Evolutionary conservation across 257 asterid genomes (phyloP).

Genomic region (Fraxinus cuspidata): DNA sequence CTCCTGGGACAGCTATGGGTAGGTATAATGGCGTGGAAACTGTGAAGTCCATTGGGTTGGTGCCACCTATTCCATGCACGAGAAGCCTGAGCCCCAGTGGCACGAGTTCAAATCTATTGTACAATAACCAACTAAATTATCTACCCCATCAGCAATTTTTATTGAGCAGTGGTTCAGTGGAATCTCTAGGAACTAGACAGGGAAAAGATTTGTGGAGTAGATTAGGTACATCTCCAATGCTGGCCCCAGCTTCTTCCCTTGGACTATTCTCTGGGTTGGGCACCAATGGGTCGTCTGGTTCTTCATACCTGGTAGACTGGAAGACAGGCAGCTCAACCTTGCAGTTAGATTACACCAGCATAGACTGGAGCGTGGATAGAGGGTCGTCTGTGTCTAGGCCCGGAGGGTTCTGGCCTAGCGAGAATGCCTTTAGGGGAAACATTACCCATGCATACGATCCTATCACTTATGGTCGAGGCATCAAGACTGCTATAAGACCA

Average conservation of each 20-base stretch:
- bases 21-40: constrained; percentile 42
- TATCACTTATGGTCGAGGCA: constrained; percentile 46
- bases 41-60: constrained; percentile 40
- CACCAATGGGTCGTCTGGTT: constrained; percentile 39
- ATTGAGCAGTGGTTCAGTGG: constrained; percentile 34
- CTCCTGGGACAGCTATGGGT: constrained; percentile 41
- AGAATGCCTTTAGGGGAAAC: constrained; percentile 42
- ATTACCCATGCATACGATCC: constrained; percentile 45
- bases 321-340: constrained; percentile 43
- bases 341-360: constrained; percentile 52
- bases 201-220: constrained; percentile 49
- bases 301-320: constrained; percentile 59
- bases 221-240: constrained; percentile 44
- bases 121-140: constrained; percentile 38
- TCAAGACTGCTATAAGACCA: constrained; percentile 55
- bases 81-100: constrained; percentile 44
- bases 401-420: constrained; percentile 47
- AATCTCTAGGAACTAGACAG: constrained; percentile 29
- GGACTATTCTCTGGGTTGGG: constrained; percentile 61
- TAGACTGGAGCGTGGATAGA: constrained; percentile 66
- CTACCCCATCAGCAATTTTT: constrained; percentile 44
- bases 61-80: constrained; percentile 36
- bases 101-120: constrained; percentile 38
- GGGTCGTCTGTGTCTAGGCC: constrained; percentile 36
- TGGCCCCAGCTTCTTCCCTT: constrained; percentile 56